Evolutionary conservation across 164 flowering plant genomes (phyloP).

Genomic region (grape (Vitis vinifera)): DNA sequence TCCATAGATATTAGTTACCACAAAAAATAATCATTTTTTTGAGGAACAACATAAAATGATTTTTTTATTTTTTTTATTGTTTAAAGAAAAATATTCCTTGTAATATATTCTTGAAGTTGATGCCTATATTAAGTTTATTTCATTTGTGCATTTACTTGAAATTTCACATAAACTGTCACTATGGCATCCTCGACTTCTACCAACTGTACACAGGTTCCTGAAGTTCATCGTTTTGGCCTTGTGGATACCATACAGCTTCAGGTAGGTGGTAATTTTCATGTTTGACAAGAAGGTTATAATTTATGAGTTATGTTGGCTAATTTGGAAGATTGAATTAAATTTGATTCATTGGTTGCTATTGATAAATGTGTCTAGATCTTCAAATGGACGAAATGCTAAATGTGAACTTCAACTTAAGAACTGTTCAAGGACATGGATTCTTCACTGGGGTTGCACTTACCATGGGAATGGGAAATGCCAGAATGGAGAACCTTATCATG

Average conservation of each 20-base stretch:
- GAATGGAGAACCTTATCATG: not conserved
- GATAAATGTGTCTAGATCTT: conserved; percentile 37
- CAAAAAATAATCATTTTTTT: too few species aligned
- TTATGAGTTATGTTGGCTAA: too few species aligned
- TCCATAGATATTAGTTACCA: too few species aligned
- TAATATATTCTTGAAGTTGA: too few species aligned
- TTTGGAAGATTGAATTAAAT: not conserved
- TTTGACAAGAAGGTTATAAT: too few species aligned
- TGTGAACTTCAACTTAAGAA: conserved; percentile 38
- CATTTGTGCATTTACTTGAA: too few species aligned
- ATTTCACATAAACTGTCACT: not conserved
- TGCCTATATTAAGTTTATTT: too few species aligned
- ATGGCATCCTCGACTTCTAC: conserved; percentile 21
- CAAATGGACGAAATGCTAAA: conserved; percentile 25
- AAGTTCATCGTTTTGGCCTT: conserved; percentile 34
- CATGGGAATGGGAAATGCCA: conserved; percentile 33
- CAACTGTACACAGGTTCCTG: conserved; percentile 11
- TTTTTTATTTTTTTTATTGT: too few species aligned
- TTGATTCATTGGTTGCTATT: conserved; percentile 7
- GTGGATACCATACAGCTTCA: conserved; percentile 38
- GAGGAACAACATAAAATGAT: too few species aligned
- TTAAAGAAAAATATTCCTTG: too few species aligned
- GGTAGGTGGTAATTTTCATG: conserved; percentile 30
- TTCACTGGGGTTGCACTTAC: conserved; percentile 47
- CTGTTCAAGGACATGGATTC: conserved; percentile 34